phyloP scores from a whole-genome alignment of 306 rosid genomes.

The Citrullus colocynthis region DNA sequence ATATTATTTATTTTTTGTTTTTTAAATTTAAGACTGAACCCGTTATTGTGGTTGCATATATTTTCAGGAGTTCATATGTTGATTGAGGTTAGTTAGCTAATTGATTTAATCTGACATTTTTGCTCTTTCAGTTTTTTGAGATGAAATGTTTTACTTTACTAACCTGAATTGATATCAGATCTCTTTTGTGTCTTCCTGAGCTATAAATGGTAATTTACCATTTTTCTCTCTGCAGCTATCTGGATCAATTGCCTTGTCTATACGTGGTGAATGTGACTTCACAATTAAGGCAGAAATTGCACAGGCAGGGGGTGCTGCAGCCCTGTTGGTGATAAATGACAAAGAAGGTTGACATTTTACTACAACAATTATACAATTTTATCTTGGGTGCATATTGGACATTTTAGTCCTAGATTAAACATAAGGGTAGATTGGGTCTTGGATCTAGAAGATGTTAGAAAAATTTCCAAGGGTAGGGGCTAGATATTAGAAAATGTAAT shows the following conservation, averaged over 20 bases:
- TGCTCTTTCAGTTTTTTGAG: constrained; percentile 1
- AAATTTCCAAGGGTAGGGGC: not conserved
- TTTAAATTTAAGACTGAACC: not conserved
- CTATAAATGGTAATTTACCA: not conserved
- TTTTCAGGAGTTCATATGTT: not conserved
- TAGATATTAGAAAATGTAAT: not conserved
- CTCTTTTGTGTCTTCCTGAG: not conserved
- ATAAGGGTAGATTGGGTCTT: not conserved
- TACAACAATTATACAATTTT: constrained; percentile 2
- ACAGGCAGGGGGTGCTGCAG: constrained; percentile 60
- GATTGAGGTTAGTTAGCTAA: not conserved
- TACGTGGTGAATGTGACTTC: constrained; percentile 84
- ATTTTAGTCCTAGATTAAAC: not conserved
- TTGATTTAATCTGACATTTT: not conserved
- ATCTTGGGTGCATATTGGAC: not conserved
- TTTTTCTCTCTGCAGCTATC: constrained; percentile 36
- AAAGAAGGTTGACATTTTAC: constrained; percentile 39
- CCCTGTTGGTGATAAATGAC: constrained; percentile 49
- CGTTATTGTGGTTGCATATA: not conserved
- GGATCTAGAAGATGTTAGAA: not conserved
- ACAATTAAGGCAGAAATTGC: constrained; percentile 50
- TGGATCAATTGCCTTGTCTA: constrained; percentile 51
- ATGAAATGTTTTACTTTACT: not conserved
- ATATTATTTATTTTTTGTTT: not conserved
- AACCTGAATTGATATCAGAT: not conserved